phyloP scores from a whole-genome alignment of 495 filamentous ascomycete genomes.

The Diplogelasinospora grovesii region DNA sequence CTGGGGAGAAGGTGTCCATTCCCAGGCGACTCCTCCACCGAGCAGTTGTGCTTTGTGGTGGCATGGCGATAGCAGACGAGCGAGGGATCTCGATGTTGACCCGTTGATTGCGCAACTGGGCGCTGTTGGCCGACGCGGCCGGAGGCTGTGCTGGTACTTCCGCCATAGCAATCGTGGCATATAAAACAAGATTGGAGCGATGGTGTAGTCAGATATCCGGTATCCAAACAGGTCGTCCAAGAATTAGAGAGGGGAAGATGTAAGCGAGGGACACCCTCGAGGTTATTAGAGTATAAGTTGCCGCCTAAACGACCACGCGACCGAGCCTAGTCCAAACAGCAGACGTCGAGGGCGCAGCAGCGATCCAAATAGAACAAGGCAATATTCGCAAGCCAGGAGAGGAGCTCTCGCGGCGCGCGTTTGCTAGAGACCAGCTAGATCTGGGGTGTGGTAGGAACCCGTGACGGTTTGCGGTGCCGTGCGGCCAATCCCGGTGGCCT shows the following conservation, averaged over 20 bases:
- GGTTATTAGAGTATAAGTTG: neutral
- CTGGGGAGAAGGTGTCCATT: conserved; percentile 43
- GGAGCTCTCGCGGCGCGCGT: too few relatives aligned
- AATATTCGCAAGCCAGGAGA: too few relatives aligned
- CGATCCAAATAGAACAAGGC: conserved; percentile 1
- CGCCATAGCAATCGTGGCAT: conserved; percentile 18
- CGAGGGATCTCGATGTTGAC: conserved; percentile 13
- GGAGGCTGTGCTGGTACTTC: conserved; percentile 22
- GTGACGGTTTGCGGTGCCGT: too few relatives aligned
- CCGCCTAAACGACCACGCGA: conserved; percentile 1
- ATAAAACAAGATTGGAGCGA: conserved; percentile 5
- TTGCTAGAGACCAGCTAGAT: neutral
- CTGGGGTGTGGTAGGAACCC: too few relatives aligned
- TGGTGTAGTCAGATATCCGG: too few relatives aligned
- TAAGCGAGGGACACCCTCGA: conserved; percentile 24
- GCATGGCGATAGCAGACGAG: conserved; percentile 17
- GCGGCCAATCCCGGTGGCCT: too few relatives aligned
- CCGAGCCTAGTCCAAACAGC: conserved; percentile 6
- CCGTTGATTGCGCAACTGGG: conserved; percentile 12
- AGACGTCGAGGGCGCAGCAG: conserved; percentile 13
- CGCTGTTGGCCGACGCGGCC: conserved; percentile 11
- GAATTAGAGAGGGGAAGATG: conserved; percentile 2
- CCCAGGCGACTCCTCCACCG: conserved; percentile 16
- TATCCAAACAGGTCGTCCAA: too few relatives aligned
- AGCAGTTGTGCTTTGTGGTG: conserved; percentile 11